Evolutionary conservation across 805 yeast genomes (phyloP).

Genomic region (Candida sanyiensis): DNA sequence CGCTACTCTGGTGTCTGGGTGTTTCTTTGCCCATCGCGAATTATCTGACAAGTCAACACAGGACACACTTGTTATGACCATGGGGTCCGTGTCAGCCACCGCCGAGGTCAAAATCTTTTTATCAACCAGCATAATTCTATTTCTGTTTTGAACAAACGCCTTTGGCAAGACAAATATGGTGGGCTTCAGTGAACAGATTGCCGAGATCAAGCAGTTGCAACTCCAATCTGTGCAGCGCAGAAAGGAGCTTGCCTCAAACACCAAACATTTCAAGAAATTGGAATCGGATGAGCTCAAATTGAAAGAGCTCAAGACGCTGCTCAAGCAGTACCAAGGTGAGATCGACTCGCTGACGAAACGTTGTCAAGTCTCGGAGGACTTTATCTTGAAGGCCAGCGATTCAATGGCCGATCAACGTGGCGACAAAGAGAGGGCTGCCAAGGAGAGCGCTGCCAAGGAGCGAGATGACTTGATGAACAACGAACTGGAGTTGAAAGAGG

Average conservation of each 20-base stretch:
- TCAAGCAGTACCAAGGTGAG: slow-evolving; percentile 78
- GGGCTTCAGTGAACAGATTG: neutral
- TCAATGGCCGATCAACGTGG: neutral
- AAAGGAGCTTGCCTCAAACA: slow-evolving; percentile 70
- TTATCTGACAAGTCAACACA: too few relatives aligned
- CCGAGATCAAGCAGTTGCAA: slow-evolving; percentile 57
- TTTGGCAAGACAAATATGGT: neutral
- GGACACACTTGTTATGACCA: too few relatives aligned
- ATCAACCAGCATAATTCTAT: too few relatives aligned
- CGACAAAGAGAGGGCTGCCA: slow-evolving; percentile 40
- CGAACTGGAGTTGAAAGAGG: slow-evolving; percentile 64
- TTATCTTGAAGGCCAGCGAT: slow-evolving; percentile 54
- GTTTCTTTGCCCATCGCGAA: too few relatives aligned
- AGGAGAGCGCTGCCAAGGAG: slow-evolving; percentile 42
- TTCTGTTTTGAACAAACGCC: neutral
- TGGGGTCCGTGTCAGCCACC: too few relatives aligned
- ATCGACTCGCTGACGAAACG: slow-evolving; percentile 78
- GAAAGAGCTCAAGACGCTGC: slow-evolving; percentile 54
- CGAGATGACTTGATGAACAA: slow-evolving; percentile 51
- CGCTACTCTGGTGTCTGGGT: too few relatives aligned
- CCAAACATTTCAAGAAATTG: slow-evolving; percentile 80
- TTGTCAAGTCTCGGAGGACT: slow-evolving; percentile 65
- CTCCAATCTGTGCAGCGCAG: slow-evolving; percentile 61
- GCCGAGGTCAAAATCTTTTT: too few relatives aligned
- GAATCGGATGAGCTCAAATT: slow-evolving; percentile 57